Conservation (phyloP, 345 rosid species). For the Eucalyptus marginata region DNA sequence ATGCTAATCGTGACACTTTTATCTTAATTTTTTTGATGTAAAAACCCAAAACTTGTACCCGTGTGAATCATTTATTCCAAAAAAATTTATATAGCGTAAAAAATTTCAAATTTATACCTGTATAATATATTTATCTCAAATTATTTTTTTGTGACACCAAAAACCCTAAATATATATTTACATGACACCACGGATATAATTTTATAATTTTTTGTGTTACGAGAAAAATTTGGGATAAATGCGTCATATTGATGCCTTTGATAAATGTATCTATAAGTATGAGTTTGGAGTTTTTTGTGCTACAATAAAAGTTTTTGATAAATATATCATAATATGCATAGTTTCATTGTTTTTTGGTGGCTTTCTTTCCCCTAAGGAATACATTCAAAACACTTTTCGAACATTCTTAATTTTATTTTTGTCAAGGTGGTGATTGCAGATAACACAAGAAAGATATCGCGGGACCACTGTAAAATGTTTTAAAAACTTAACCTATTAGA, state of each 20-base stretch:
- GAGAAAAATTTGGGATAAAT: background rate
- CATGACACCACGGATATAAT: accelerated
- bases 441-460: too few species aligned
- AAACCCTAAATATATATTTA: background rate
- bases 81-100: accelerated
- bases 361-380: background rate
- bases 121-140: too few species aligned
- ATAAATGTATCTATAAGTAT: too few species aligned
- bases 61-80: too few species aligned
- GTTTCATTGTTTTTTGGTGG: too few species aligned
- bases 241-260: background rate
- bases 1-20: background rate
- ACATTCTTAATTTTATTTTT: background rate
- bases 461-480: background rate
- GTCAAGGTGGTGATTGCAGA: background rate
- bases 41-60: accelerated
- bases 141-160: too few species aligned
- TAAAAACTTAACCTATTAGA: background rate
- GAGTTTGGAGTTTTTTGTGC: too few species aligned
- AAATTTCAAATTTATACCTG: background rate
- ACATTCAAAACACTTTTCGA: background rate
- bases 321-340: background rate
- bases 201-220: too few species aligned
- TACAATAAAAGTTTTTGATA: too few species aligned
- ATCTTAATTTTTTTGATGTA: too few species aligned